A percentile compares a stretch with the other conserved stretches of the same genome.
Evolutionary conservation across 306 rosid genomes (phyloP).

Genomic region (Dicorynia guianensis): DNA sequence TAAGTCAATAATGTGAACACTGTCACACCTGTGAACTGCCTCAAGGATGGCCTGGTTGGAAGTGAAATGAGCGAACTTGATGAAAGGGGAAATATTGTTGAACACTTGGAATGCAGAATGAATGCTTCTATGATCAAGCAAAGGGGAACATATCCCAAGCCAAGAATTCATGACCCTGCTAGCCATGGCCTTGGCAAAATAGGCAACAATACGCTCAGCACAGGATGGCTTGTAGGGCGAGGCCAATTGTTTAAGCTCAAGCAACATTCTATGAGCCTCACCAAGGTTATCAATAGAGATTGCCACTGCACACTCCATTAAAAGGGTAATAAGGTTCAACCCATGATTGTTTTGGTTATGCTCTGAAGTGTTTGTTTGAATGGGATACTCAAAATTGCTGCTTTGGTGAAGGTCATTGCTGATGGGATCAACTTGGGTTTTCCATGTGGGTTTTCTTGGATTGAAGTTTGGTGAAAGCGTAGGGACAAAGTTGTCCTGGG

Average conservation of each 20-base stretch:
- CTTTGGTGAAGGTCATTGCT: conserved; percentile 40
- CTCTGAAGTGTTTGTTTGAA: conserved; percentile 46
- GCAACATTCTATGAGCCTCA: conserved; percentile 75
- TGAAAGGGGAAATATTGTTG: conserved; percentile 80
- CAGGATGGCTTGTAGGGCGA: conserved; percentile 82
- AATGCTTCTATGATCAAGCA: conserved; percentile 59
- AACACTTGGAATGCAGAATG: conserved; percentile 73
- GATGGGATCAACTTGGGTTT: conserved; percentile 28
- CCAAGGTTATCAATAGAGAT: conserved; percentile 77
- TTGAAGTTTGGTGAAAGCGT: conserved; percentile 34
- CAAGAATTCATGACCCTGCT: conserved; percentile 77
- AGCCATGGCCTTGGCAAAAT: conserved; percentile 80
- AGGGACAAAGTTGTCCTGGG: conserved; percentile 41
- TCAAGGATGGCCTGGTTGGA: conserved; percentile 91
- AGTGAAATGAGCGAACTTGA: conserved; percentile 87
- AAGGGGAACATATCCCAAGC: conserved; percentile 68
- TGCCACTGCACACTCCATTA: conserved; percentile 83
- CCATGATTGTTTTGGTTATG: conserved; percentile 44
- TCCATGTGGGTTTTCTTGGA: conserved; percentile 46
- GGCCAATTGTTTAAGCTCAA: conserved; percentile 70
- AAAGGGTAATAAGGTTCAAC: conserved; percentile 63
- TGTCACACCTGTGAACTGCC: conserved; percentile 58
- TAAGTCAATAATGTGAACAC: conserved; percentile 76
- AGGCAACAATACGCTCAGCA: conserved; percentile 80
- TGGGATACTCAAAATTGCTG: conserved; percentile 37